Base-by-base conservation (phyloP, 768 basidiomycete species). In the Royoungia palumana region DNA sequence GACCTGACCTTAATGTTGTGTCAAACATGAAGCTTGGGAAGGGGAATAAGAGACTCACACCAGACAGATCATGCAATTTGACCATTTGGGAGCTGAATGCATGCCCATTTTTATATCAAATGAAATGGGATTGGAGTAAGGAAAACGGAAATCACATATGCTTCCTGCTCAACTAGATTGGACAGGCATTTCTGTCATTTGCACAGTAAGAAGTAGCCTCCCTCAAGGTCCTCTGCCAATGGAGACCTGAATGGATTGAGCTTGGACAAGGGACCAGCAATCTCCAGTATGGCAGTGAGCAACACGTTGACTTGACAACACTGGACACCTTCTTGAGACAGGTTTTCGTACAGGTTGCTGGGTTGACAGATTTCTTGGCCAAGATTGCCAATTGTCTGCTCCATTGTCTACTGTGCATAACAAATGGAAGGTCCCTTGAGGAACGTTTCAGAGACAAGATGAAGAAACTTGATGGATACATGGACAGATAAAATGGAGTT, bases 371-470 rank as follows among this genome's bases (percentile, higher is more conserved):
- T 28, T 28, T 28, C 27, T 28, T 28, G 11, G 7, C 27, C 27
- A 9, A 28, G 27, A 28, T 28, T 28, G 8, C 27, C 27, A n/a
- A 68, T 65, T 0, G 57, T 61, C 0, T 50, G 20, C 34, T 70
- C 68, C 49, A 72, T 56, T 0, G 57, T 61, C 63, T 64, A 71
- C 25, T 71, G 67, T 1, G 64, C 41, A n/a, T 51, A 55, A 13
- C 51, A 49, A 5, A 49, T 46, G 0, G 37, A 21, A 0, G 37
- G 44, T 0, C 41, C 55, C 24, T 49, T 49, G 12, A 17, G 34
- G 13, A 52, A 12, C 1, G 42, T 19, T 17, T 52, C 51, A 11
- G 42, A 19, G 1, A 44, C 56, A 5, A 66, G 21, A 46, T 73
- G 72, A 2, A 44, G 9, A n/a, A 4, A 61, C 30, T 8, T 55